Percentiles rank a stretch among this genome's conserved stretches.
Evolutionary conservation across 768 basidiomycete genomes (phyloP).

Genomic region (Hortiboletus campestris): DNA sequence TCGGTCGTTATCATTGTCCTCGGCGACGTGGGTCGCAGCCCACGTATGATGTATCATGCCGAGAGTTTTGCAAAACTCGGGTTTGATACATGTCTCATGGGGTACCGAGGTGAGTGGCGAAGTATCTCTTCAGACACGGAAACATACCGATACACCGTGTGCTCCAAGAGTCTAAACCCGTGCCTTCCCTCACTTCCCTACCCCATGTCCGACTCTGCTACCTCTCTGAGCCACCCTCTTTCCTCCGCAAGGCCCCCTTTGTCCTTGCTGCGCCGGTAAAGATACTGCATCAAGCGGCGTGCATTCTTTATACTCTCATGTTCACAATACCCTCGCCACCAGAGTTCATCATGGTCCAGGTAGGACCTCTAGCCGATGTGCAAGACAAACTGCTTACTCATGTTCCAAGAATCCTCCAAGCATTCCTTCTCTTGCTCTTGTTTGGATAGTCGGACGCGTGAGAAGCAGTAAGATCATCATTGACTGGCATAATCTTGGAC

Average conservation of each 20-base stretch:
- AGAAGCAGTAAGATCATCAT: slow-evolving; percentile 87
- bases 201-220: slow-evolving; percentile 66
- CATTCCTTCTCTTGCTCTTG: slow-evolving; percentile 88
- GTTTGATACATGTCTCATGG: slow-evolving; percentile 79
- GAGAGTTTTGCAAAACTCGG: slow-evolving; percentile 82
- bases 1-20: slow-evolving; percentile 89
- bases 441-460: slow-evolving; percentile 66
- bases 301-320: slow-evolving; percentile 61
- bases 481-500: slow-evolving; percentile 99
- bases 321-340: slow-evolving; percentile 63
- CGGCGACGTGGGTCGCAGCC: slow-evolving; percentile 94
- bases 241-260: slow-evolving; percentile 58
- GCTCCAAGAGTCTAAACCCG: slow-evolving; percentile 67
- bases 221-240: slow-evolving; percentile 60
- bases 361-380: slow-evolving; percentile 34
- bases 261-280: slow-evolving; percentile 78
- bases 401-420: slow-evolving; percentile 85
- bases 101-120: slow-evolving; percentile 70
- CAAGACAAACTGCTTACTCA: not conserved
- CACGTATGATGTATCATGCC: slow-evolving; percentile 98
- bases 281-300: slow-evolving; percentile 64
- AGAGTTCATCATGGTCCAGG: slow-evolving; percentile 89
- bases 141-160: not conserved
- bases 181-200: slow-evolving; percentile 65
- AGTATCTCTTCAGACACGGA: not conserved